These are phyloP conservation scores for Microcyclospora tardicrescens DNA, from an alignment of 2,329 filamentous ascomycete species.

Conservation along the genomic window DNA sequence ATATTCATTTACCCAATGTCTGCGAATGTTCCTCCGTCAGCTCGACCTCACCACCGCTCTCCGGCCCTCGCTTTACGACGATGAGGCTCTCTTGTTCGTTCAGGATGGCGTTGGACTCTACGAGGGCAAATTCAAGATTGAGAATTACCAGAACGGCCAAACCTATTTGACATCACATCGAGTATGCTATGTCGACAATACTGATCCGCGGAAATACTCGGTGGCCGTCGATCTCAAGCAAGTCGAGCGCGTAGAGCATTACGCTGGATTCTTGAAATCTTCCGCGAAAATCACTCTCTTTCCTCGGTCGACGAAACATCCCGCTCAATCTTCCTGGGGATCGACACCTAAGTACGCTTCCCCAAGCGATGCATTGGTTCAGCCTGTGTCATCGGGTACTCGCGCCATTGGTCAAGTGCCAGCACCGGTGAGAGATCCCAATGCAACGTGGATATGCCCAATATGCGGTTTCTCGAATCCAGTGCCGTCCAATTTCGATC, in stretches of 20 bases:
- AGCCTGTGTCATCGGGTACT: slow-evolving; percentile 35
- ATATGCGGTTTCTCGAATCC: slow-evolving; percentile 94
- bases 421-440: slow-evolving; percentile 35
- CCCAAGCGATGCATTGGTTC: slow-evolving; percentile 28
- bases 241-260: slow-evolving; percentile 81
- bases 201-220: slow-evolving; percentile 72
- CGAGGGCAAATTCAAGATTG: slow-evolving; percentile 94
- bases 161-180: slow-evolving; percentile 94
- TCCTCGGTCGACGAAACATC: slow-evolving; percentile 63
- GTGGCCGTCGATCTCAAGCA: slow-evolving; percentile 79
- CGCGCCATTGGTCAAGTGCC: slow-evolving; percentile 29
- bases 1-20: slow-evolving; percentile 8
- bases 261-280: slow-evolving; percentile 87
- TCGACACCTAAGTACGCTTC: slow-evolving; percentile 35
- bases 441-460: slow-evolving; percentile 84
- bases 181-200: slow-evolving; percentile 85
- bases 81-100: slow-evolving; percentile 90
- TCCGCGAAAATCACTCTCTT: slow-evolving; percentile 85
- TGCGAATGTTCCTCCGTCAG: slow-evolving; percentile 85
- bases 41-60: slow-evolving; percentile 93
- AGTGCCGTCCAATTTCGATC: slow-evolving; percentile 86
- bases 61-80: slow-evolving; percentile 79
- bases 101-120: slow-evolving; percentile 96
- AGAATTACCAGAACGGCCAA: slow-evolving; percentile 87
- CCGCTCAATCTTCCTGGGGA: slow-evolving; percentile 41